phyloP scores from a whole-genome alignment of 1,139 yeast genomes.

The Blastobotrys capitulatus region DNA sequence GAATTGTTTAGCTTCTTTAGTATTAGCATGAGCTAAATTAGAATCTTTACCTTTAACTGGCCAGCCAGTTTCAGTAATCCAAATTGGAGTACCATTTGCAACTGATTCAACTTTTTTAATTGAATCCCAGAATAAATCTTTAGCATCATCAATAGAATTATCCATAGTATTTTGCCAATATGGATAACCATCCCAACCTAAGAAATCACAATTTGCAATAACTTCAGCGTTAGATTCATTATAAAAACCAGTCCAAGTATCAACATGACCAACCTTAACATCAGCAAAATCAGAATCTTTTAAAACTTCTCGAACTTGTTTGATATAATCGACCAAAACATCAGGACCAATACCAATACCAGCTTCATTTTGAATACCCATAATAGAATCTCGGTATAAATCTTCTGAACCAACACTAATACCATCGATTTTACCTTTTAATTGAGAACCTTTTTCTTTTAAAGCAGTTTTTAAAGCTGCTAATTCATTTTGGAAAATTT shows the following conservation, averaged over 20 bases:
- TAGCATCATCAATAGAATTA: slow-evolving; percentile 20
- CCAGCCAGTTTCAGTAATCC: slow-evolving; percentile 92
- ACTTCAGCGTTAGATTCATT: slow-evolving; percentile 23
- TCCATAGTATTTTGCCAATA: slow-evolving; percentile 26
- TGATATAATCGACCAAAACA: slow-evolving; percentile 59
- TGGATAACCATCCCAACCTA: slow-evolving; percentile 24
- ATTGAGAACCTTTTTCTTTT: slow-evolving; percentile 18
- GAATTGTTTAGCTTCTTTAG: slow-evolving; percentile 21
- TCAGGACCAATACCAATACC: slow-evolving; percentile 55
- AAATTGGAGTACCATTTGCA: slow-evolving; percentile 57
- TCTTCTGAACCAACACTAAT: slow-evolving; percentile 90
- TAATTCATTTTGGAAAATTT: slow-evolving; percentile 29
- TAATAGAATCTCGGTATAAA: slow-evolving; percentile 57
- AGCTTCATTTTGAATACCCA: slow-evolving; percentile 26
- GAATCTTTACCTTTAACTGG: slow-evolving; percentile 20
- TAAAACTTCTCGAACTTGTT: slow-evolving; percentile 53
- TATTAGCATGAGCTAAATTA: slow-evolving; percentile 19
- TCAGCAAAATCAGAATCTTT: slow-evolving; percentile 16
- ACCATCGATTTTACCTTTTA: slow-evolving; percentile 44
- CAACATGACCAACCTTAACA: slow-evolving; percentile 23
- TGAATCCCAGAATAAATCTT: slow-evolving; percentile 18
- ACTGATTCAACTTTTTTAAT: slow-evolving; percentile 17
- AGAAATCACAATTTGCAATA: slow-evolving; percentile 19
- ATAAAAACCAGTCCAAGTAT: slow-evolving; percentile 27
- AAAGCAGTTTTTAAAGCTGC: slow-evolving; percentile 28